A percentile compares a stretch with the other conserved stretches of the same genome.
These are phyloP conservation scores for Scheffersomyces coipomensis DNA, from an alignment of 805 yeast genomes.

Conservation along the genomic window DNA sequence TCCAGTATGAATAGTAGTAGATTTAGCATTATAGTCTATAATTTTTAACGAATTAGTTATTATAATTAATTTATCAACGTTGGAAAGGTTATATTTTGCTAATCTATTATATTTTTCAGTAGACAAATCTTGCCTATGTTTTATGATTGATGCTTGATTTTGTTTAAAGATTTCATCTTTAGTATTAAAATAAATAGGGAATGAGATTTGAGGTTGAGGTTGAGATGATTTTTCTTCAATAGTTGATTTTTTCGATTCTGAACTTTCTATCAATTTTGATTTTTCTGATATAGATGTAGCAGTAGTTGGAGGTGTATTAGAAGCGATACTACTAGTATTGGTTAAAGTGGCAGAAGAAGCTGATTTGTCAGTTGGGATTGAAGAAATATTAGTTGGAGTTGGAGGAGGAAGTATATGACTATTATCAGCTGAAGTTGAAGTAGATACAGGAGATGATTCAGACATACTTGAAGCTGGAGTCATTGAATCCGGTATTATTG, in stretches of 20 bases:
- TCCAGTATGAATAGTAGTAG: slow-evolving; percentile 3
- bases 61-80: slow-evolving; percentile 8
- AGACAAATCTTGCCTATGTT: slow-evolving; percentile 3
- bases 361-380: neutral
- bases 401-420: neutral
- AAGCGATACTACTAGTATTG: neutral
- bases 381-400: neutral
- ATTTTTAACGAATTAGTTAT: slow-evolving; percentile 14
- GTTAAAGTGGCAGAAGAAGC: neutral
- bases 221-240: slow-evolving; percentile 4
- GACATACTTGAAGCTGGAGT: slow-evolving; percentile 3
- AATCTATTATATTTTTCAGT: neutral
- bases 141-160: slow-evolving; percentile 3
- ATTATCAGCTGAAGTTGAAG: slow-evolving; percentile 1
- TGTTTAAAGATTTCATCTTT: slow-evolving; percentile 7
- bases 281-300: neutral
- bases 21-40: slow-evolving; percentile 19
- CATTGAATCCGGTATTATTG: neutral
- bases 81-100: slow-evolving; percentile 1
- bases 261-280: no score
- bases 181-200: slow-evolving; percentile 13
- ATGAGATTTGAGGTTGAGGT: neutral
- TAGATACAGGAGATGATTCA: slow-evolving; percentile 6
- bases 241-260: slow-evolving; percentile 1
- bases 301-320: slow-evolving; percentile 2